Evolutionary conservation across 2,329 filamentous ascomycete species (phyloP).

Genomic region (Tolypocladium endophyticum): DNA sequence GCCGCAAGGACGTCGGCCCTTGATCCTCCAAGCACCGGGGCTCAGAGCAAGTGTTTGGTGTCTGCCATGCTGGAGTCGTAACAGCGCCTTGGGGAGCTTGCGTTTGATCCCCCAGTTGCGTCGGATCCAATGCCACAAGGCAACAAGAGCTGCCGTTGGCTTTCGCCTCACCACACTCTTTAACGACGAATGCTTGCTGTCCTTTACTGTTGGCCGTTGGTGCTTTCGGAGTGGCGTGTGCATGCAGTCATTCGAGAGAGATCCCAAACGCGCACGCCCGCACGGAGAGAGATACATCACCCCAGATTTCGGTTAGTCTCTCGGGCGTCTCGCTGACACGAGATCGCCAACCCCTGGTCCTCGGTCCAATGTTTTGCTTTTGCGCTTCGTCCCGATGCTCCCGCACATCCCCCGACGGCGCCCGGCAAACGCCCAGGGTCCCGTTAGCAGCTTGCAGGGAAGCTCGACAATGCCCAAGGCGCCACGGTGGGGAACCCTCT

Average conservation of each 20-base stretch:
- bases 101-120: neutral
- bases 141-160: neutral
- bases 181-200: neutral
- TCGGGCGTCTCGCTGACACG: neutral
- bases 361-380: neutral
- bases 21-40: neutral
- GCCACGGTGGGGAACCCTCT: neutral
- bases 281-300: neutral
- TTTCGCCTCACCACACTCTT: neutral
- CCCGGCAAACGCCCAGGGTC: neutral
- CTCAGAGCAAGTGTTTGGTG: neutral
- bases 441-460: neutral
- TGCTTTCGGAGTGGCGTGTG: neutral
- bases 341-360: neutral
- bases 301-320: neutral
- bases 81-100: neutral
- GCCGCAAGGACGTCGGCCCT: neutral
- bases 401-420: neutral
- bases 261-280: neutral
- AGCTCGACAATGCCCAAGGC: neutral
- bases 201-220: neutral
- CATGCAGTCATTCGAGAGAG: neutral
- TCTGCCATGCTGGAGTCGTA: neutral
- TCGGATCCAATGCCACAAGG: neutral
- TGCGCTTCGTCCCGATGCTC: constrained; percentile 1